Conservation (phyloP, 1,284 basidiomycete species). For the Rhodotorula sp. region DNA sequence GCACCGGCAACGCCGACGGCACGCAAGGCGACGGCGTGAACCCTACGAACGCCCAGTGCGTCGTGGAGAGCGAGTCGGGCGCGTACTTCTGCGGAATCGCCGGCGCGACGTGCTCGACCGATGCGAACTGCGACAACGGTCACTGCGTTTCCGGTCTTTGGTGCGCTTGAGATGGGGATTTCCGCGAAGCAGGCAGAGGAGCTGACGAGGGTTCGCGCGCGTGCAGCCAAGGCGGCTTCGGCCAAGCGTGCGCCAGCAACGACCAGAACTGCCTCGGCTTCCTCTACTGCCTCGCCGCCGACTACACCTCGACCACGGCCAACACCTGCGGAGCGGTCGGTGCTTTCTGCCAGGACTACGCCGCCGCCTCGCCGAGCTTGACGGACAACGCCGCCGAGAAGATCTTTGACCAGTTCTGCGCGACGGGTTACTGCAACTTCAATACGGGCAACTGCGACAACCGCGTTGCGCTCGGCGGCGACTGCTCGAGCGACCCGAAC, state of each 20-base stretch:
- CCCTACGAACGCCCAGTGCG: slow-evolving; percentile 17
- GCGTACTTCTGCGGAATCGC: slow-evolving; percentile 35
- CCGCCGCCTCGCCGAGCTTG: slow-evolving; percentile 2
- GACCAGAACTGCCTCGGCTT: slow-evolving; percentile 29
- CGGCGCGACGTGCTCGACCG: slow-evolving; percentile 10
- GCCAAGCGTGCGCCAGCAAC: slow-evolving; percentile 7
- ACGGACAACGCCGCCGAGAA: slow-evolving; percentile 7
- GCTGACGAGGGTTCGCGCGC: background rate
- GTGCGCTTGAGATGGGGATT: background rate
- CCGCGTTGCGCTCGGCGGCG: background rate
- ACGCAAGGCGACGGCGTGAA: slow-evolving; percentile 15
- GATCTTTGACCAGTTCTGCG: slow-evolving; percentile 26
- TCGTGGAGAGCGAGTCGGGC: slow-evolving; percentile 14
- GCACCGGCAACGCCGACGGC: background rate
- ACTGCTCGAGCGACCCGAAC: slow-evolving; percentile 6
- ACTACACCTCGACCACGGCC: slow-evolving; percentile 2
- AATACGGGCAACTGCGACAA: slow-evolving; percentile 14
- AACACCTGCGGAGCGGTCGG: slow-evolving; percentile 24
- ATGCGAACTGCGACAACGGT: slow-evolving; percentile 18
- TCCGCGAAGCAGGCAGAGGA: too few relatives aligned
- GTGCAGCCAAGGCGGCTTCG: slow-evolving; percentile 22
- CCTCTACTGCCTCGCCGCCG: slow-evolving; percentile 26
- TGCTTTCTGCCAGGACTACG: slow-evolving; percentile 25
- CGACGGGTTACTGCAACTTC: slow-evolving; percentile 16
- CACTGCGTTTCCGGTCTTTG: slow-evolving; percentile 2